Evolutionary conservation across 2,329 filamentous ascomycete species (phyloP).

Genomic region (Apiospora rasikravindrae): DNA sequence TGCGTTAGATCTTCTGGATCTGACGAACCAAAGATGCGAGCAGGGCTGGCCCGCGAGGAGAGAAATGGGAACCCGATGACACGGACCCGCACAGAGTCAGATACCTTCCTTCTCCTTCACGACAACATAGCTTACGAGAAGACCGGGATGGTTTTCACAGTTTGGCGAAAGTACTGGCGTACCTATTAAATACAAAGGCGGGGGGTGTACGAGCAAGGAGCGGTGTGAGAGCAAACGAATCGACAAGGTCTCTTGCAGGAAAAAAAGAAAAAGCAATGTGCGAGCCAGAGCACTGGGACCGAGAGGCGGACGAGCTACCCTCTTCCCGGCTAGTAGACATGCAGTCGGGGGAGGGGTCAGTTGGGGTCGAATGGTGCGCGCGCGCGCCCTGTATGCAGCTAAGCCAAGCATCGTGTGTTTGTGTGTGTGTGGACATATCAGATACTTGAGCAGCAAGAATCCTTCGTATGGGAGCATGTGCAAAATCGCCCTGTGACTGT

Average conservation of each 20-base stretch:
- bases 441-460: not conserved
- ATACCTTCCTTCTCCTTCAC: not conserved
- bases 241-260: conserved; percentile 29
- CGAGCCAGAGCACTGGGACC: conserved; percentile 37
- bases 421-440: not conserved
- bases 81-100: not conserved
- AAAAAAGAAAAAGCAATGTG: conserved; percentile 37
- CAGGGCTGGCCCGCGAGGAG: conserved; percentile 13
- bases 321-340: not conserved
- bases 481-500: not conserved
- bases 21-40: not conserved
- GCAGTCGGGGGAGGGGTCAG: not conserved
- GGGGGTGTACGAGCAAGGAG: conserved; percentile 19
- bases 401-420: not conserved
- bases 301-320: conserved; percentile 24
- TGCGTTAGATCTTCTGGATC: conserved; percentile 7
- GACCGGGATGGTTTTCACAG: not conserved
- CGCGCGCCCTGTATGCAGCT: conserved; percentile 14
- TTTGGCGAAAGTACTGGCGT: not conserved
- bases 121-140: not conserved
- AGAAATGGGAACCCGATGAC: not conserved
- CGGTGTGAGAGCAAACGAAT: conserved; percentile 26
- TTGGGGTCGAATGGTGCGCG: conserved; percentile 8
- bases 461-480: not conserved
- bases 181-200: not conserved